phyloP scores from a whole-genome alignment of 257 asterid species.

The Solanum virginianum region DNA sequence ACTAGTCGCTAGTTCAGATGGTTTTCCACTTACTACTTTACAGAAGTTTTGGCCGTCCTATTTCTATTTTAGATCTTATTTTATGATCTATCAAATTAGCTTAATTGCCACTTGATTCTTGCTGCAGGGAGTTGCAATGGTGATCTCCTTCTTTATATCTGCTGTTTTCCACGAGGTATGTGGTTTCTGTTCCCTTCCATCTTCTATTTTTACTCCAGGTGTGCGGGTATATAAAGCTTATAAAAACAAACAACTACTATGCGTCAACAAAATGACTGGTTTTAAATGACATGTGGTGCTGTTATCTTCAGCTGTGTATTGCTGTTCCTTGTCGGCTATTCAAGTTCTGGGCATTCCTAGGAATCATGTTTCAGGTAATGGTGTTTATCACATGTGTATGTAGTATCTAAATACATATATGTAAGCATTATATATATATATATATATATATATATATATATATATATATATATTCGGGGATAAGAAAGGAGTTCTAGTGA shows the following conservation, averaged over 20 bases:
- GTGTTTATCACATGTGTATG: not conserved
- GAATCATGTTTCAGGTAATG: conserved; percentile 89
- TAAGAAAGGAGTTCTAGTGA: not conserved
- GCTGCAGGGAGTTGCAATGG: conserved; percentile 63
- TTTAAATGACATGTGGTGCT: conserved; percentile 3
- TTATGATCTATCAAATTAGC: not conserved
- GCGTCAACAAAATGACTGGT: not conserved
- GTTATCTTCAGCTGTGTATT: conserved; percentile 58
- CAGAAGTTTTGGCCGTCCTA: not conserved
- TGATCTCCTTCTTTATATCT: conserved; percentile 76
- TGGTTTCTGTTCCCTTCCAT: not conserved
- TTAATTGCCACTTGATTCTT: not conserved
- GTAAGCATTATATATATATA: not conserved
- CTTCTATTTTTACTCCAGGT: not conserved
- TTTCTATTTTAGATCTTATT: not conserved
- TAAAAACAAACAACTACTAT: not conserved
- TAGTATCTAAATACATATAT: not conserved
- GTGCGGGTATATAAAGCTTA: not conserved
- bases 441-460: not conserved
- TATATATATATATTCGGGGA: not conserved
- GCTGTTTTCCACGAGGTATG: conserved; percentile 96
- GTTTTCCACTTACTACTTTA: not conserved
- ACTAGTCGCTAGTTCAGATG: not conserved
- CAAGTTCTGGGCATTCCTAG: conserved; percentile 92
- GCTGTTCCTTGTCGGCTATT: conserved; percentile 97